Conservation (phyloP, 306 rosid species). For the Cucurbita argyrosperma region DNA sequence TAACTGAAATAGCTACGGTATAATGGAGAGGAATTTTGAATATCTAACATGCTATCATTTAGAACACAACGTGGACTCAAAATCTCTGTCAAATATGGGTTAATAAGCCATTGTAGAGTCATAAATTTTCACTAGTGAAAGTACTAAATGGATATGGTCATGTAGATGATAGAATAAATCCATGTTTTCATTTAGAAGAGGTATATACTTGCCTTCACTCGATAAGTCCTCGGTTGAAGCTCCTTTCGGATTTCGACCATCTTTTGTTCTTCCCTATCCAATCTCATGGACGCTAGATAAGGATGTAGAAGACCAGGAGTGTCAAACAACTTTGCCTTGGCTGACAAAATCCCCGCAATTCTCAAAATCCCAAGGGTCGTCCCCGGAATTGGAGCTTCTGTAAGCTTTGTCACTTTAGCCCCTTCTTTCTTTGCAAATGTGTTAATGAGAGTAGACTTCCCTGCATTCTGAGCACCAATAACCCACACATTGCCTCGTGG, state of each 20-base stretch:
- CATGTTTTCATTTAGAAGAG: neutral
- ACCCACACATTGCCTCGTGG: slow-evolving; percentile 99
- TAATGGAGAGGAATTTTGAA: neutral
- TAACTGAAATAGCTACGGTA: neutral
- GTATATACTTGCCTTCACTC: slow-evolving; percentile 57
- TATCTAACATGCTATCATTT: neutral
- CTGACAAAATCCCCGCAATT: slow-evolving; percentile 78
- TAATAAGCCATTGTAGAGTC: neutral
- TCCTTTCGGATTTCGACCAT: slow-evolving; percentile 89
- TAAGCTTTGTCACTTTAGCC: slow-evolving; percentile 64
- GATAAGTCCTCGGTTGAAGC: slow-evolving; percentile 65
- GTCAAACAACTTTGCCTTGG: slow-evolving; percentile 82
- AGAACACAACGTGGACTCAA: neutral
- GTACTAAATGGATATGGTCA: neutral
- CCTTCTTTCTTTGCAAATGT: slow-evolving; percentile 67
- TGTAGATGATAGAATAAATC: neutral
- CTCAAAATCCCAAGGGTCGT: slow-evolving; percentile 83
- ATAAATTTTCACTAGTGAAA: neutral
- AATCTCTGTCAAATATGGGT: neutral
- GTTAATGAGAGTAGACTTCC: slow-evolving; percentile 87
- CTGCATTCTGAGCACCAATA: slow-evolving; percentile 91
- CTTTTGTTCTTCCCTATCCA: slow-evolving; percentile 77
- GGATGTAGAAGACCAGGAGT: slow-evolving; percentile 89
- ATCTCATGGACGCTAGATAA: slow-evolving; percentile 62
- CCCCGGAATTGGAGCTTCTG: slow-evolving; percentile 92